A percentile compares a stretch with the other conserved stretches of the same genome.
Evolutionary conservation across 2,329 filamentous ascomycete species (phyloP).

Genomic region (Gaeumannomyces tritici): DNA sequence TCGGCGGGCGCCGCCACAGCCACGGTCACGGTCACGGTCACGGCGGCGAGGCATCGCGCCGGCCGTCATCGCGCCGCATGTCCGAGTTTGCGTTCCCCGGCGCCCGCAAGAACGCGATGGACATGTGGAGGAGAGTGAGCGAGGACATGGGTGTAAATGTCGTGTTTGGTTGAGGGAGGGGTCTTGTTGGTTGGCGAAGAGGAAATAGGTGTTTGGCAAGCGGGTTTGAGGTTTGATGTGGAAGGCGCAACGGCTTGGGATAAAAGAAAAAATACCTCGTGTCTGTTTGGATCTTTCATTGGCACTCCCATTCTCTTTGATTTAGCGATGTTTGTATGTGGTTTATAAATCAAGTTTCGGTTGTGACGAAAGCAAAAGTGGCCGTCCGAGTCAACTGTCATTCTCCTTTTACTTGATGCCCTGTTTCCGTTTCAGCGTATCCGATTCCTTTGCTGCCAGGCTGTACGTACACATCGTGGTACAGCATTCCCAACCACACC

Average conservation of each 20-base stretch:
- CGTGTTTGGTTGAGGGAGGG: conserved; percentile 43
- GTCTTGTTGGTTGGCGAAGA: background rate
- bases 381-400: background rate
- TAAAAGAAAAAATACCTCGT: background rate
- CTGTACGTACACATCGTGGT: too few species aligned
- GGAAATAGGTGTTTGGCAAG: background rate
- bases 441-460: too few species aligned
- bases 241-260: background rate
- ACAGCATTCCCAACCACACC: too few species aligned
- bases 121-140: conserved; percentile 48
- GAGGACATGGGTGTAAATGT: conserved; percentile 48
- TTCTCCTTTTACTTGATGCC: background rate
- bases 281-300: background rate
- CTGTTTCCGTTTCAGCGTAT: too few species aligned
- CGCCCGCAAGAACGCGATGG: conserved; percentile 12
- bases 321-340: background rate
- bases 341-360: background rate
- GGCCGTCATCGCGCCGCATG: background rate
- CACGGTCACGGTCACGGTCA: background rate
- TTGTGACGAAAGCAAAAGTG: background rate
- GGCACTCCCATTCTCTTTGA: background rate
- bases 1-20: background rate
- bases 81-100: background rate
- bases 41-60: background rate
- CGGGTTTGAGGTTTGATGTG: background rate